Evolutionary conservation across 805 yeast genomes (phyloP), one percentile per base, ranked within the genome.

Genomic region (Schizosaccharomyces octosporus): DNA sequence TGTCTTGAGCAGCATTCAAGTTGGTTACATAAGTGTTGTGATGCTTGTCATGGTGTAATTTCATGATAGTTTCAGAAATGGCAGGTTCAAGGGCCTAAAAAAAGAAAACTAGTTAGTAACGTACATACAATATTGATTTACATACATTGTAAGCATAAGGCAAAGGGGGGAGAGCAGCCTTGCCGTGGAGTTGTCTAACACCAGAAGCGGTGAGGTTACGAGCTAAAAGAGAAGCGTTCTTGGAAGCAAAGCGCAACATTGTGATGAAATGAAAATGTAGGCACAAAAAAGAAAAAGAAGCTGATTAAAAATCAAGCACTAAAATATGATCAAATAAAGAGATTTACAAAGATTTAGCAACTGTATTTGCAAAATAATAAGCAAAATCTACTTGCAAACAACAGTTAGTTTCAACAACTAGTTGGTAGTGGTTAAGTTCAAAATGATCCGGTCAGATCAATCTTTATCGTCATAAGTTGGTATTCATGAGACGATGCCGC

Each of bases 11-110:
- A 31, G 81, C 73, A 75, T 87, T 88, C 76, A 80, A 85, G 59
- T 93, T 89, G 70, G 79, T 84, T 66, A 87, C 95, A 69, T 87
- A 87, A 42, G 95, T 85, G 74, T 86, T 93, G 72, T 87, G 95
- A 74, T 87, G 96, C 77, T 88, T 88, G 66, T 82, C 78, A 79
- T 87, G 85, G 75, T 87, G 96, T 61, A 70, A 63, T 65, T 66
- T 93, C 73, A 86, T 88, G 74, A 87, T 87, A 70, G 85, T 81
- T 57, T 88, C 94, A 51, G 93, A 81, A 67, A 87, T 85, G 74
- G 73, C 79, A 63, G 96, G 95, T 76, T 87, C 96, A 62, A 87
- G 76, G 29, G 87, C 95, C 57, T 51, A 51, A 51, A 51, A 51
- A 51, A 51, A 36, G 41, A 13, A 6, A 31, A 9, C 41, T 11